phyloP scores from a whole-genome alignment of 176 grass and related monocot species.

The Oropetium thomaeum region DNA sequence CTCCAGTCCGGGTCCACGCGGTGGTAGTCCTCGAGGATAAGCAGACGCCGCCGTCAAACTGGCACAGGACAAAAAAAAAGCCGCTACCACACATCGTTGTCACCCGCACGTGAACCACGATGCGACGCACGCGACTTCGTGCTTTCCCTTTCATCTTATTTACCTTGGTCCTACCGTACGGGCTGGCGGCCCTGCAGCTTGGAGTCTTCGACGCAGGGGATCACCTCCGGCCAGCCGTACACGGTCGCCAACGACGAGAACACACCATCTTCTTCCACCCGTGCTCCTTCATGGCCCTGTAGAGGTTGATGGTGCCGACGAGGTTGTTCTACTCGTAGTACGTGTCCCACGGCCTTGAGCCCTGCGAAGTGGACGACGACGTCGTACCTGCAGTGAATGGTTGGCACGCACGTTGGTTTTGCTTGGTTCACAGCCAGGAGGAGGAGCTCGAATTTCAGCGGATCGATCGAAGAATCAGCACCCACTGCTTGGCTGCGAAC shows the following conservation, averaged over 20 bases:
- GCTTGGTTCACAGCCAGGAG: too few relatives aligned
- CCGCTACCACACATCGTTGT: background rate
- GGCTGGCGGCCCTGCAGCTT: slow-evolving; percentile 73
- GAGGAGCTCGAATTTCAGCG: too few relatives aligned
- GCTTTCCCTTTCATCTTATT: background rate
- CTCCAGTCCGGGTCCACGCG: slow-evolving; percentile 56
- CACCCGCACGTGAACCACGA: background rate
- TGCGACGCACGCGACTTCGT: background rate
- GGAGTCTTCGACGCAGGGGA: slow-evolving; percentile 76
- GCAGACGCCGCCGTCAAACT: background rate
- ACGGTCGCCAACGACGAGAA: slow-evolving; percentile 90
- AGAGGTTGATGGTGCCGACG: slow-evolving; percentile 85
- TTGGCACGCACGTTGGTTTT: background rate
- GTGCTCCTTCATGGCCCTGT: slow-evolving; percentile 61
- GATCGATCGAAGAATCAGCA: background rate
- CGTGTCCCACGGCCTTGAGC: slow-evolving; percentile 78
- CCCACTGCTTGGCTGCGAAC: slow-evolving; percentile 47
- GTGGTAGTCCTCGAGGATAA: slow-evolving; percentile 86
- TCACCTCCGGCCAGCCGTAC: slow-evolving; percentile 76
- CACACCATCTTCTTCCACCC: slow-evolving; percentile 76
- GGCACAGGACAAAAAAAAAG: background rate
- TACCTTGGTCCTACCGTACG: slow-evolving; percentile 94
- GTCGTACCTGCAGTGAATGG: slow-evolving; percentile 57
- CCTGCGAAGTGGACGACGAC: slow-evolving; percentile 91
- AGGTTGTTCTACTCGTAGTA: slow-evolving; percentile 94